Conservation (phyloP, 2,329 filamentous ascomycete genomes). For the Septoria petroselini region DNA sequence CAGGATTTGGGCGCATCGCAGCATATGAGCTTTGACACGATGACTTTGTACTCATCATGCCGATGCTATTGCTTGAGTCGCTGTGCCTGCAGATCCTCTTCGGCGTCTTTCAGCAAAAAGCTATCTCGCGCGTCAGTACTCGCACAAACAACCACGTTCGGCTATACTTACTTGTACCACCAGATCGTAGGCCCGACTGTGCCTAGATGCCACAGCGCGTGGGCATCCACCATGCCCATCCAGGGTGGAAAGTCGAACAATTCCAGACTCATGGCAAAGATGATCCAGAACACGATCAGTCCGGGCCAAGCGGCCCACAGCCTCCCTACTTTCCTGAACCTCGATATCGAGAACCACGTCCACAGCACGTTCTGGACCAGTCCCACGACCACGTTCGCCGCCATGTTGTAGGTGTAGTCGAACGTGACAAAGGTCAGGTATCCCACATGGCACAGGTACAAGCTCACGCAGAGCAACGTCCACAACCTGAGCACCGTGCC, state of each 20-base stretch:
- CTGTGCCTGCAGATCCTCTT: slow-evolving; percentile 72
- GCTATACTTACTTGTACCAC: slow-evolving; percentile 82
- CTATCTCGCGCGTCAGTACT: slow-evolving; percentile 47
- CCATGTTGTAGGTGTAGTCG: slow-evolving; percentile 99
- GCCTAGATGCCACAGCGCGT: slow-evolving; percentile 92
- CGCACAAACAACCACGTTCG: not conserved
- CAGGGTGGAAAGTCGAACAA: slow-evolving; percentile 88
- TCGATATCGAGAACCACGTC: slow-evolving; percentile 74
- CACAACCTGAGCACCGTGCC: slow-evolving; percentile 63
- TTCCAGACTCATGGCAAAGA: slow-evolving; percentile 92
- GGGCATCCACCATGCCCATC: slow-evolving; percentile 80
- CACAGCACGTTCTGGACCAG: slow-evolving; percentile 78
- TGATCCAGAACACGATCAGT: slow-evolving; percentile 85
- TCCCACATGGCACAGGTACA: slow-evolving; percentile 74
- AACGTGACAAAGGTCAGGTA: slow-evolving; percentile 84
- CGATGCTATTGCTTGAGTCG: slow-evolving; percentile 63
- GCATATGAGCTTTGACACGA: too few relatives aligned
- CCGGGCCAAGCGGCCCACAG: slow-evolving; percentile 87
- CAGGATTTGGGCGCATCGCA: too few relatives aligned
- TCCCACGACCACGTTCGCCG: slow-evolving; percentile 81
- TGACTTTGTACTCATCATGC: too few relatives aligned
- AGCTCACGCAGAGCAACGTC: slow-evolving; percentile 66
- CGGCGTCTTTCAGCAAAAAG: slow-evolving; percentile 80
- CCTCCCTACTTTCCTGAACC: slow-evolving; percentile 68
- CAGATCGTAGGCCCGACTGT: slow-evolving; percentile 83